Base-by-base conservation (phyloP, 805 yeast genomes). In the Metschnikowia drakensbergensis region DNA sequence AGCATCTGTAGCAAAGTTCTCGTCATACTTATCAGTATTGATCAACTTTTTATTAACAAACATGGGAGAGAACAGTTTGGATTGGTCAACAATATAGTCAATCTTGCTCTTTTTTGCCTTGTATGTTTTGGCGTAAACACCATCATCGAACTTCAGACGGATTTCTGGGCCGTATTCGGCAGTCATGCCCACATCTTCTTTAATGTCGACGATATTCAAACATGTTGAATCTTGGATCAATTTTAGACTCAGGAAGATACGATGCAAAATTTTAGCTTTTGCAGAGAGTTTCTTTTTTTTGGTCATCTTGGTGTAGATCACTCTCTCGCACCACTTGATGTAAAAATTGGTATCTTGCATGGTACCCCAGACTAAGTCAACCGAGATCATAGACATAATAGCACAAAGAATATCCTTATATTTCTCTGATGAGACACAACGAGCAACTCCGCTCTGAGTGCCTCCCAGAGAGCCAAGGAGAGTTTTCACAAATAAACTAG, bases 321-420 rank as follows among this genome's bases (percentile, higher is more conserved):
- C 83, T 48, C 77, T 79, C 52, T 88, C 92, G 68, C 96, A 86
- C 58, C 89, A 81, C 47, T 81, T 79, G 46, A 89, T 72, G 66
- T 88, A 88, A 49, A 82, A 77, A 53, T 81, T 82, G 59, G 96
- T 88, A 55, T 86, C 94, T 47, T 86, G 83, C 91, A 87, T 86
- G 0, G 92, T 82, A 3, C 96, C 96, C 88, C 95, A 86, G 11
- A 88, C 91, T 45, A 88, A 83, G 67, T 89, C 96, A 45, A 89
- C 86, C 5, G 91, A 83, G 42, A 84, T 88, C 96, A 88, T 87
- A 2, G 94, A 83, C 63, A 89, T 74, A 23, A 87, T 83, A 0
- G 96, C 94, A 44, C 88, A 86, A 27, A 89, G 64, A 4, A 88
- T 86, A 61, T 88, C 96, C 61, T 89, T 88, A 64, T 89, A 88